Base-by-base conservation (phyloP, 1,139 yeast species). In the Pichia sp. region DNA sequence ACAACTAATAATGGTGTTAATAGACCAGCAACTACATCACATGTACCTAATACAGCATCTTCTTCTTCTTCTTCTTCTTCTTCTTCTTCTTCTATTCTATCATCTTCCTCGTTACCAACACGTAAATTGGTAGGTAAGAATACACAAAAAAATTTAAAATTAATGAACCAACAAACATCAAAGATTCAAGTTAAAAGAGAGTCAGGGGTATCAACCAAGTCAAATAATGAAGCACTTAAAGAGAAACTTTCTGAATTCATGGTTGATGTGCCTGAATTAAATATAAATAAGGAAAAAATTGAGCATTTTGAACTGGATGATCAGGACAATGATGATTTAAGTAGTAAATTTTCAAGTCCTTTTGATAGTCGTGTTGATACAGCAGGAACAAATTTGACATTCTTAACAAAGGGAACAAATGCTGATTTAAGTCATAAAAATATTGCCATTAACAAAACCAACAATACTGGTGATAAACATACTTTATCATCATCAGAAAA, bases 381-480 rank as follows among this genome's bases (percentile, higher is more conserved):
- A 7, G 52, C 52, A 7, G 52, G 50, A 7, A 49, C 52, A 6
- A 49, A 49, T 25, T 16, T 46, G 8, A 49, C 52, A 18, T 46
- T 45, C 30, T 20, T 45, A 27, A 48, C 48, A 25, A 45, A 40
- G 18, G 42, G 30, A 39, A 42, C 36, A 11, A 32, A n/a, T 12
- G 18, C 29, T 24, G 15, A 41, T 6, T 20, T 15, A 7, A 34
- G 22, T 35, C 12, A 20, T 22, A 35, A 22, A n/a, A n/a, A n/a
- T n/a, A n/a, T n/a, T n/a, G n/a, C n/a, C n/a, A n/a, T n/a, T n/a
- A n/a, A n/a, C n/a, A n/a, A n/a, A n/a, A n/a, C n/a, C n/a, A n/a
- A n/a, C n/a, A n/a, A n/a, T 25, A 12, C 11, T 25, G 27, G 11
- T n/a, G 22, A 35, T 35, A 22, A 20, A 13, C 24, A 35, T 13